Percentiles rank a stretch among this genome's conserved stretches.
Conservation (phyloP, 768 basidiomycete species). For the Mycena alexandri region DNA sequence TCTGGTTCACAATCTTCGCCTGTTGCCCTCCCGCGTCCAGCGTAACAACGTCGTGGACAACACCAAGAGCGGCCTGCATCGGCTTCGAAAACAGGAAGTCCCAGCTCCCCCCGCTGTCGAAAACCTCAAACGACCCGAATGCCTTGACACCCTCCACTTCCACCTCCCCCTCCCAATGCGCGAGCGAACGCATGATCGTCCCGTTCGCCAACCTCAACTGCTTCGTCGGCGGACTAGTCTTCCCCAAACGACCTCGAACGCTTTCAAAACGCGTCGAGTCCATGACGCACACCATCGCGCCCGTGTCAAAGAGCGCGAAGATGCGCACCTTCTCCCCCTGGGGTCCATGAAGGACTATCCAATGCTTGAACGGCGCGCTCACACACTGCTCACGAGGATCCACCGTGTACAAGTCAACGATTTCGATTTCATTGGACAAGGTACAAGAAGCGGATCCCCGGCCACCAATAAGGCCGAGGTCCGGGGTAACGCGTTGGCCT, state of each 20-base stretch:
- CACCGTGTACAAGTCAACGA: slow-evolving; percentile 17
- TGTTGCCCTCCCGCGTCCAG: not conserved
- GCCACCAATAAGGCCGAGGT: slow-evolving; percentile 15
- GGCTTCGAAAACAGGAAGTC: slow-evolving; percentile 35
- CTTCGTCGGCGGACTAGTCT: slow-evolving; percentile 35
- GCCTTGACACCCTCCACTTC: no score
- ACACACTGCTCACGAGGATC: not conserved
- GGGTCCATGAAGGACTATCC: not conserved
- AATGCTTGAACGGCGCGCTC: not conserved
- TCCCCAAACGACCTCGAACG: not conserved
- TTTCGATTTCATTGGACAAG: not conserved
- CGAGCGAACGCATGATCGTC: slow-evolving; percentile 16
- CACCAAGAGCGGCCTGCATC: slow-evolving; percentile 25
- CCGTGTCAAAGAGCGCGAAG: not conserved
- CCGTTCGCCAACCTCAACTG: slow-evolving; percentile 37
- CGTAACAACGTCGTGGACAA: slow-evolving; percentile 32
- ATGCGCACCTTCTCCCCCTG: not conserved
- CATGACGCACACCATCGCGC: not conserved
- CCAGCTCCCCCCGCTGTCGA: slow-evolving; percentile 45
- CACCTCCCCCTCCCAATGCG: no score
- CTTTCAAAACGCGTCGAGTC: not conserved
- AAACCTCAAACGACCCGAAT: slow-evolving; percentile 18
- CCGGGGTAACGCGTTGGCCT: not conserved
- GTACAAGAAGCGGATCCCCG: slow-evolving; percentile 5
- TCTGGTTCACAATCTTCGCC: not conserved